Conservation (phyloP, 1,139 yeast species). For the Suhomyces bolitotheri region DNA sequence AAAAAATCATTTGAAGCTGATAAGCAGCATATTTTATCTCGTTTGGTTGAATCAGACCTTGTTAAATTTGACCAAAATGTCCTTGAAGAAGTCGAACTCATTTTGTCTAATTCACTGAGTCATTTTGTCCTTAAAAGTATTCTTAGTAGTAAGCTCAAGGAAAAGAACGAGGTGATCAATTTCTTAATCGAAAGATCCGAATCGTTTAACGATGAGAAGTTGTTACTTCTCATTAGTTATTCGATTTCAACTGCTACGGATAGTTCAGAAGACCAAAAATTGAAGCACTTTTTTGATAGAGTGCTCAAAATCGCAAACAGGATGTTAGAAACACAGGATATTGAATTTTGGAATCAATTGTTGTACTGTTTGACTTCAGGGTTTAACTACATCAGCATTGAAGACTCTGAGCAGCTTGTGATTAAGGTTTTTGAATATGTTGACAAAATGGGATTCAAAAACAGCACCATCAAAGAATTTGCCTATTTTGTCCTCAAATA, state of each 20-base stretch:
- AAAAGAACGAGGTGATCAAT: conserved; percentile 14
- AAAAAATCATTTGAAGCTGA: conserved; percentile 4
- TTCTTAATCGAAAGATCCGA: conserved; percentile 19
- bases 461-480: conserved; percentile 28
- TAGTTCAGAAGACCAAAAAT: background rate
- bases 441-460: conserved; percentile 20
- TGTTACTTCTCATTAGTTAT: conserved; percentile 25
- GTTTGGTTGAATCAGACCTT: conserved; percentile 23
- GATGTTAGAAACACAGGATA: conserved; percentile 4
- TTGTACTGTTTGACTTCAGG: conserved; percentile 17
- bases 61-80: conserved; percentile 24
- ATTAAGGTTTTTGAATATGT: conserved; percentile 18
- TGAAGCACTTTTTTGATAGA: conserved; percentile 13
- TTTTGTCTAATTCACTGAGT: conserved; percentile 18
- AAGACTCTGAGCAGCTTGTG: conserved; percentile 7
- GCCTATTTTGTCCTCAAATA: conserved; percentile 20
- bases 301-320: conserved; percentile 11
- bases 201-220: conserved; percentile 20
- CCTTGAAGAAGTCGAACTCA: conserved; percentile 16
- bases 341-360: conserved; percentile 18
- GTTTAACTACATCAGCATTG: conserved; percentile 12
- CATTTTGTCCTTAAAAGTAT: conserved; percentile 27
- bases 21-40: conserved; percentile 10
- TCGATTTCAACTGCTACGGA: conserved; percentile 11
- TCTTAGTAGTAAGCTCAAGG: conserved; percentile 14